A percentile compares a stretch with the other conserved stretches of the same genome.
phyloP scores from a whole-genome alignment of 805 yeast genomes.

The Lachancea thermotolerans region DNA sequence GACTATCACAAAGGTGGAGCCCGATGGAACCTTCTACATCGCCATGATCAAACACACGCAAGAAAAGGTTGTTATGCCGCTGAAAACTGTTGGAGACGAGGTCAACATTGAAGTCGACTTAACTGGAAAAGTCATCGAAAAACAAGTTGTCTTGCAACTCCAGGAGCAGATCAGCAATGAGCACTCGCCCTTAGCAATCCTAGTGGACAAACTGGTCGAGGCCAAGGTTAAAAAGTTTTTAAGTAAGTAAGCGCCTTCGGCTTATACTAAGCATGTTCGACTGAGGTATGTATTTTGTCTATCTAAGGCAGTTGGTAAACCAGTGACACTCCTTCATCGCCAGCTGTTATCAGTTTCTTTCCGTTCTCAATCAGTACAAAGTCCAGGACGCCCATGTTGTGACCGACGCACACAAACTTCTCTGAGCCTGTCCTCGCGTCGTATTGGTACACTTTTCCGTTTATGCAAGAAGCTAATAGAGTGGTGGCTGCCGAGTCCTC shows the following conservation, averaged over 20 bases:
- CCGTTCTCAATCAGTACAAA: constrained; percentile 66
- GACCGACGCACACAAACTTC: constrained; percentile 79
- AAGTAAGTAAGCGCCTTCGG: neutral
- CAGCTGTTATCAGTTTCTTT: constrained; percentile 76
- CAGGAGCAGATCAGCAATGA: constrained; percentile 45
- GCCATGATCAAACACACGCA: constrained; percentile 93
- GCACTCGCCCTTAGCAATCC: constrained; percentile 42
- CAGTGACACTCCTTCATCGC: constrained; percentile 92
- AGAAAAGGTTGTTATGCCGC: constrained; percentile 65
- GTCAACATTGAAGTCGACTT: constrained; percentile 94
- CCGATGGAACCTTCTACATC: constrained; percentile 57
- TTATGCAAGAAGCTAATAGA: constrained; percentile 69
- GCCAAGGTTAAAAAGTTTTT: constrained; percentile 22
- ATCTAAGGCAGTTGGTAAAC: constrained; percentile 43
- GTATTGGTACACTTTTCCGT: constrained; percentile 81
- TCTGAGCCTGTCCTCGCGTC: constrained; percentile 82
- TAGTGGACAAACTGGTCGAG: constrained; percentile 45
- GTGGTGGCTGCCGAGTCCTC: constrained; percentile 44
- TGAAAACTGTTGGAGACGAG: constrained; percentile 50
- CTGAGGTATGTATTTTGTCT: neutral
- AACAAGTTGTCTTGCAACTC: constrained; percentile 62
- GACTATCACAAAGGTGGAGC: constrained; percentile 77
- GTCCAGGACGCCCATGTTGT: constrained; percentile 88
- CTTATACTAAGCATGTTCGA: neutral
- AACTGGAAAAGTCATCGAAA: constrained; percentile 85